Evolutionary conservation across 2,329 filamentous ascomycete species (phyloP).

Genomic region (Paramyrothecium sp.): DNA sequence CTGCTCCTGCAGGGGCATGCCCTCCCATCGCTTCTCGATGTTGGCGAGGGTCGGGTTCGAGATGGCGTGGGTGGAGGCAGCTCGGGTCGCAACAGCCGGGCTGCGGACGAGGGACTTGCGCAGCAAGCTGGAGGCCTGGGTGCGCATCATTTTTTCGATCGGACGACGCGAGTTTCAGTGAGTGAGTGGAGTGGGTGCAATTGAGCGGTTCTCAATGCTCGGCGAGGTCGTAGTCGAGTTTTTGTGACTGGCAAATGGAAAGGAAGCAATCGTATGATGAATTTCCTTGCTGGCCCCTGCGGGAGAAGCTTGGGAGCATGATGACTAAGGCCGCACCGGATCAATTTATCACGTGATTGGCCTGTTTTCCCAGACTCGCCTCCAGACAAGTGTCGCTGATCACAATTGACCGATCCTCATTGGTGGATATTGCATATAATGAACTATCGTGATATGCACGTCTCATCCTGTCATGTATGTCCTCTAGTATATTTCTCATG

Average conservation of each 20-base stretch:
- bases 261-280: constrained; percentile 27
- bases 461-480: too few relatives aligned
- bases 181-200: constrained; percentile 24
- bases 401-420: constrained; percentile 10
- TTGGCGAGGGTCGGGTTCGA: constrained; percentile 96
- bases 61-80: constrained; percentile 81
- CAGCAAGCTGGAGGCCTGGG: constrained; percentile 50
- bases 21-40: constrained; percentile 99
- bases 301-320: constrained; percentile 19
- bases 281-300: constrained; percentile 7
- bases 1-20: constrained; percentile 97
- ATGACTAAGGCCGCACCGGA: constrained; percentile 14
- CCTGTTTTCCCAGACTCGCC: background rate
- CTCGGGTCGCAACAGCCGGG: constrained; percentile 48
- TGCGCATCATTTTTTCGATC: constrained; percentile 50
- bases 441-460: background rate
- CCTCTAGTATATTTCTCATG: too few relatives aligned
- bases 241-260: constrained; percentile 18
- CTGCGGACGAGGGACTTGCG: constrained; percentile 46
- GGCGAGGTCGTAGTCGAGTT: constrained; percentile 16
- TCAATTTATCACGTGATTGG: constrained; percentile 12
- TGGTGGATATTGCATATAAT: constrained; percentile 11
- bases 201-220: constrained; percentile 24
- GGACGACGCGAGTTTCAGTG: constrained; percentile 12
- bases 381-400: too few relatives aligned